These are phyloP conservation scores for Populus hybrid DNA, from an alignment of 441 rosid genomes.

Conservation along the genomic window DNA sequence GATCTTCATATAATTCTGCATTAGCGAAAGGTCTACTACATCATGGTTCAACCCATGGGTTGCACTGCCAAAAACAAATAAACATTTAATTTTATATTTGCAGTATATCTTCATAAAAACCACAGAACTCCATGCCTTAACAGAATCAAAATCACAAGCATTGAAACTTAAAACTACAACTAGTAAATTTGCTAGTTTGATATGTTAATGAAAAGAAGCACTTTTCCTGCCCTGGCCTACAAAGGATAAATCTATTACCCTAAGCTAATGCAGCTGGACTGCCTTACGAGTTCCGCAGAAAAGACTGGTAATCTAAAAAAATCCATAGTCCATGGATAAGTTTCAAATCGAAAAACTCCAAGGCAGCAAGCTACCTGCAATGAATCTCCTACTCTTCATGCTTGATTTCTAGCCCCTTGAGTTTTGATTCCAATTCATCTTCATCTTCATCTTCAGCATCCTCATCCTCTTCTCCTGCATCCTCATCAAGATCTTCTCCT, in stretches of 20 bases:
- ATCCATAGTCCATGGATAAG: neutral
- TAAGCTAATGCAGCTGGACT: conserved; percentile 13
- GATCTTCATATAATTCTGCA: no score
- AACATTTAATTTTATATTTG: no score
- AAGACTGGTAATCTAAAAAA: conserved; percentile 4
- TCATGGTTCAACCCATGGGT: no score
- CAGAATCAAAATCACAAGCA: no score
- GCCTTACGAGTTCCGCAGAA: conserved; percentile 5
- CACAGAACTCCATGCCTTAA: no score
- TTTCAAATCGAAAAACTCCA: neutral
- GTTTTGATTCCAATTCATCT: conserved; percentile 62
- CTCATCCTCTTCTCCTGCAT: conserved; percentile 47
- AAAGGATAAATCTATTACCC: conserved; percentile 10
- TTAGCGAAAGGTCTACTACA: no score
- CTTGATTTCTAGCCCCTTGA: conserved; percentile 61
- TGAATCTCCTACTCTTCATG: conserved; percentile 32
- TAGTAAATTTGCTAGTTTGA: conserved; percentile 4
- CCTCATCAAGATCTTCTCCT: conserved; percentile 70
- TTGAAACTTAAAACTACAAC: neutral
- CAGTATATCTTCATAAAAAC: no score
- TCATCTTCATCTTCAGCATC: conserved; percentile 49
- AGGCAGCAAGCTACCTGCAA: neutral
- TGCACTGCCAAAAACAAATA: no score
- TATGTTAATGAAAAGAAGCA: neutral
- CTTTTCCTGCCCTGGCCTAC: conserved; percentile 16